Evolutionary conservation across 2,329 filamentous ascomycete genomes (phyloP), one percentile per base, ranked within the genome.

Genomic region (Trichoderma simmonsii): DNA sequence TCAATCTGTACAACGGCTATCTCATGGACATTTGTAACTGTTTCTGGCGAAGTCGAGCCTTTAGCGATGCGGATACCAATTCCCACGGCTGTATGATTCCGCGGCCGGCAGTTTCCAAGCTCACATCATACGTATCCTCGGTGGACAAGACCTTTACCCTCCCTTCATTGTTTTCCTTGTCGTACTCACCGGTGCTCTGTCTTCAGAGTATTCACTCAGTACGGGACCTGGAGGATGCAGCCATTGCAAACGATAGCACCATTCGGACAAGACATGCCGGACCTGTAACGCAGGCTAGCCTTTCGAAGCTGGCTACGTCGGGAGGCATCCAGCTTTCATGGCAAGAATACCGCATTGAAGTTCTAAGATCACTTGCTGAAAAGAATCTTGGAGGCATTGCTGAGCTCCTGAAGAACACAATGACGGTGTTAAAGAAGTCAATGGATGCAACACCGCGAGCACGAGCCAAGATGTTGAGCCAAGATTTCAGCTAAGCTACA

Each of bases 11-110:
- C 83, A 97, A 97, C 79, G 91, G 91, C 26, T 94, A 92, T 79
- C 86, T 97, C 36, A 95, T 96, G 89, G 94, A 97, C 78, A 87
- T 94, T 36, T 95, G 93, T 83, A 97, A 97, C 78, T 89, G 92
- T 65, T 80, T 96, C 61, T 97, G 93, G 93, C 88, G 93, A 9
- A 88, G 89, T 26, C 88, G 91, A 14, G 93, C 91, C 1, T 91
- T 97, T 72, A 89, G 89, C 72, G 83, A 83, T 14, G 83, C 84
- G 2, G 92, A 95, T 74, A 82, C 86, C n/a, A 90, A 90, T 76
- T 85, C 89, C 2, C 84, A 86, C 68, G 89, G 88, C 9, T 90
- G 88, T 75, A 80, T 86, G 72, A 75, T 88, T 7, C 79, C 86
- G 15, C 76, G 77, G 12, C 73, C 81, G 0, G 83, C 90, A 1